These are phyloP conservation scores for Calonectria pseudoreteaudii DNA, from an alignment of 2,329 filamentous ascomycete genomes.

Conservation along the genomic window DNA sequence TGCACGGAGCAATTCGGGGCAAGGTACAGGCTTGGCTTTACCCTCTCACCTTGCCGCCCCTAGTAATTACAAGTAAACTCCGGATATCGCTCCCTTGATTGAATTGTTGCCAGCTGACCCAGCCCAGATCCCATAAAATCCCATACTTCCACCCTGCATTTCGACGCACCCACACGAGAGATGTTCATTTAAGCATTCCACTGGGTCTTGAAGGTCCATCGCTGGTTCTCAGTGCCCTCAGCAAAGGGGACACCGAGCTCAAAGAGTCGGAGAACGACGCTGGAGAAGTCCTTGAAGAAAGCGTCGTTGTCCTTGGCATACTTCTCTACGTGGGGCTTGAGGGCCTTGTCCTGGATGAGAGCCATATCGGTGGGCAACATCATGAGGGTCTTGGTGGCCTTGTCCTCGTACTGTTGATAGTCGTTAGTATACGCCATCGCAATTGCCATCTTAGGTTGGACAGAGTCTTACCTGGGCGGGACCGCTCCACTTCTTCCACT, in stretches of 20 bases:
- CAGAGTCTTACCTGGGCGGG: slow-evolving; percentile 71
- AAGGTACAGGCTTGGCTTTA: slow-evolving; percentile 15
- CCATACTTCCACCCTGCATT: slow-evolving; percentile 16
- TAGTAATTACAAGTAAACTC: slow-evolving; percentile 43
- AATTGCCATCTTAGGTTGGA: neutral
- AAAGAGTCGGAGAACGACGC: slow-evolving; percentile 84
- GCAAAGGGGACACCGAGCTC: slow-evolving; percentile 94
- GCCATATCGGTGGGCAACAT: slow-evolving; percentile 96
- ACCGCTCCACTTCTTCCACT: slow-evolving; percentile 90
- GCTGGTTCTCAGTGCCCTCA: slow-evolving; percentile 66
- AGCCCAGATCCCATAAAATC: slow-evolving; percentile 31
- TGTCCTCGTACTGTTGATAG: slow-evolving; percentile 79
- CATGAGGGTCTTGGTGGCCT: slow-evolving; percentile 89
- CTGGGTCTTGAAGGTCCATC: slow-evolving; percentile 74
- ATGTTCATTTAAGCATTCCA: slow-evolving; percentile 45
- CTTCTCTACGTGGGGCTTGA: slow-evolving; percentile 82
- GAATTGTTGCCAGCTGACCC: slow-evolving; percentile 31
- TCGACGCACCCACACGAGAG: neutral
- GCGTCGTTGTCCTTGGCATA: slow-evolving; percentile 91
- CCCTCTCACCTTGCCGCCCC: slow-evolving; percentile 24
- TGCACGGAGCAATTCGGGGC: neutral
- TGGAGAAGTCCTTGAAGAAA: slow-evolving; percentile 94
- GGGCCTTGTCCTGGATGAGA: slow-evolving; percentile 87
- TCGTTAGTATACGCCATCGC: slow-evolving; percentile 22
- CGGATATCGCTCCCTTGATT: slow-evolving; percentile 41